Conservation (phyloP, 139 green algal species). For the Haematococcus sp. region DNA sequence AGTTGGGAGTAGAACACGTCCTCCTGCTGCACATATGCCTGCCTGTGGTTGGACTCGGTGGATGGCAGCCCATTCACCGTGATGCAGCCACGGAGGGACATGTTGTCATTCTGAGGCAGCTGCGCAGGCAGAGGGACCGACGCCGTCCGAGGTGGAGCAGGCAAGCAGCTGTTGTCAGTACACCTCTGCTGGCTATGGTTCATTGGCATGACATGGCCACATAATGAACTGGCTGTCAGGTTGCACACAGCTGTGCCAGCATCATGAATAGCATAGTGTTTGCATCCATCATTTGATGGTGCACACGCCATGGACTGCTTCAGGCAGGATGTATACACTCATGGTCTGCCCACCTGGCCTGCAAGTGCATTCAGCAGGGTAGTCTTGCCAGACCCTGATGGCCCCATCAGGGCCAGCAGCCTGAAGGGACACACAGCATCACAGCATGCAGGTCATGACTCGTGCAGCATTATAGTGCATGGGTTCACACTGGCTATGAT, state of each 20-base stretch:
- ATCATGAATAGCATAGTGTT: not conserved
- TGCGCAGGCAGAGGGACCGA: not conserved
- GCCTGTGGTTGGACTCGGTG: conserved; percentile 9
- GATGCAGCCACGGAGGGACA: conserved; percentile 33
- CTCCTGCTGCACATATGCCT: conserved; percentile 91
- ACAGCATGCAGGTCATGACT: too few relatives aligned
- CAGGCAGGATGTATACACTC: not conserved
- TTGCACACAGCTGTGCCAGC: not conserved
- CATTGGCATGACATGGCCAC: not conserved
- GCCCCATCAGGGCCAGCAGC: conserved; percentile 39
- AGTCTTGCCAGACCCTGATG: conserved; percentile 71
- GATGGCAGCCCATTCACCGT: conserved; percentile 44
- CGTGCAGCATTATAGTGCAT: too few relatives aligned
- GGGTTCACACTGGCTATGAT: too few relatives aligned
- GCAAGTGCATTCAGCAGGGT: conserved; percentile 79
- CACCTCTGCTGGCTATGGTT: too few relatives aligned
- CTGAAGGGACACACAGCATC: conserved; percentile 11
- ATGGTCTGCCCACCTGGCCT: conserved; percentile 53
- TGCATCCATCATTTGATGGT: too few relatives aligned
- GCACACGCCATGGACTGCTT: too few relatives aligned
- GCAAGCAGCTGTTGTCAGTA: not conserved
- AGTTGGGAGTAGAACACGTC: conserved; percentile 90
- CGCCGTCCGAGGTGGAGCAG: too few relatives aligned
- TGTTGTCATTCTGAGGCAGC: not conserved
- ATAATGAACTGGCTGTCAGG: conserved; percentile 2